Conservation (phyloP, 2,329 filamentous ascomycete species). For the Alternaria solani region DNA sequence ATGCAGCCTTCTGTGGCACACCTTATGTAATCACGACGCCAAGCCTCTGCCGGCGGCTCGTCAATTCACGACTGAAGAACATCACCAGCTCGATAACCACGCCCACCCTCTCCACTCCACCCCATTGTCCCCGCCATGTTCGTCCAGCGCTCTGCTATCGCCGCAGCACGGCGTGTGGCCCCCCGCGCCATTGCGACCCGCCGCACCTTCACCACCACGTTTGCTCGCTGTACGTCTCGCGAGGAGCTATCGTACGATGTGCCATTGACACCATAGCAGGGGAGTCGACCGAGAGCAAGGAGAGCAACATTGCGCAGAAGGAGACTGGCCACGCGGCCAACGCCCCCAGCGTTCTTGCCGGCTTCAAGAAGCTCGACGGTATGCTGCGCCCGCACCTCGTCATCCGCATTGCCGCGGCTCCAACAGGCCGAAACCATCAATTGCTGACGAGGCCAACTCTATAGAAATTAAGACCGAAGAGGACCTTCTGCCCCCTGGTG, state of each 20-base stretch:
- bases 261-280: conserved; percentile 44
- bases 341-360: conserved; percentile 37
- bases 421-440: conserved; percentile 19
- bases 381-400: conserved; percentile 30
- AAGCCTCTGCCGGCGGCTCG: conserved; percentile 36
- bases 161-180: conserved; percentile 56
- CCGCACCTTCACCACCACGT: conserved; percentile 58
- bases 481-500: conserved; percentile 89
- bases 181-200: conserved; percentile 49
- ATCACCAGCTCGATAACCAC: conserved; percentile 39
- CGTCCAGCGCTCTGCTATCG: conserved; percentile 60
- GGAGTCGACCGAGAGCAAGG: conserved; percentile 24
- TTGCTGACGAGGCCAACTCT: conserved; percentile 37
- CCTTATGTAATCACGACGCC: conserved; percentile 29
- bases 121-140: conserved; percentile 55
- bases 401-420: conserved; percentile 8
- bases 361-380: conserved; percentile 58
- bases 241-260: conserved; percentile 42
- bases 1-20: conserved; percentile 12
- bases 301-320: conserved; percentile 50
- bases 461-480: conserved; percentile 81
- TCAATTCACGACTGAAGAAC: conserved; percentile 32
- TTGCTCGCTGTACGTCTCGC: conserved; percentile 56
- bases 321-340: conserved; percentile 40
- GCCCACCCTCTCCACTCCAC: conserved; percentile 46